Base-by-base conservation (phyloP, 176 grass and related monocot genomes). In the Lolium multiflorum region DNA sequence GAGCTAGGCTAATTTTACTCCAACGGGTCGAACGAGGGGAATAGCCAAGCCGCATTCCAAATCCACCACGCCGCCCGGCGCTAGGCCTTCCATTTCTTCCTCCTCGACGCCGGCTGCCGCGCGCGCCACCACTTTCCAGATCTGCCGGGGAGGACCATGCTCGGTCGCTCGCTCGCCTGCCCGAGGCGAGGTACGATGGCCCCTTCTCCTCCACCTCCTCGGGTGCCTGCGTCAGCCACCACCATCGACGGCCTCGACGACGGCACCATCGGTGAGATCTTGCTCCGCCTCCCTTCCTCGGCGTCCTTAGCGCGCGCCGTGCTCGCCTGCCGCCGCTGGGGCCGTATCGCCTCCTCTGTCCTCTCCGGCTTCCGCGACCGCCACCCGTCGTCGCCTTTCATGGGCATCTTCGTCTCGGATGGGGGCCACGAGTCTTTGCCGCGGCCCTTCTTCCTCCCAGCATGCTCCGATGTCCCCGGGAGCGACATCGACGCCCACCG, bases 241-340 rank as follows among this genome's bases (percentile, higher is more conserved):
- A 16, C 51, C 51, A 54, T 54, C 51, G 2, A 54, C 51, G 13
- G 12, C 14, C 70, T 74, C 41, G 3, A 3, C 11, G 57, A 63
- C 43, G 57, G 41, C 8, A 11, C 37, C 44, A 18, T 84, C 2
- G 9, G 11, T 11, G 57, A 76, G 71, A 64, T 84, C 82, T 43
- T 84, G 43, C 82, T 84, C 71, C 82, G 11, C 18, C 82, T 84
- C 24, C 25, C 24, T 11, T 31, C 24, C 11, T 6, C 61, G 9
- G 4, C 11, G 5, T 64, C 24, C 61, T 11, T 64, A 2, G 11
- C 12, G 3, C 11, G 12, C 11, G 25, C 61, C 12, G 12, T 4
- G 61, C 4, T 14, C 1, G 11, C 12, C 61, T 4, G 1, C 4
- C 61, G 9, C 51, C 4, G 4, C 61, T 64, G 11, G 61, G 4